phyloP scores from a whole-genome alignment of 2,329 filamentous ascomycete genomes.

The Onygena corvina region DNA sequence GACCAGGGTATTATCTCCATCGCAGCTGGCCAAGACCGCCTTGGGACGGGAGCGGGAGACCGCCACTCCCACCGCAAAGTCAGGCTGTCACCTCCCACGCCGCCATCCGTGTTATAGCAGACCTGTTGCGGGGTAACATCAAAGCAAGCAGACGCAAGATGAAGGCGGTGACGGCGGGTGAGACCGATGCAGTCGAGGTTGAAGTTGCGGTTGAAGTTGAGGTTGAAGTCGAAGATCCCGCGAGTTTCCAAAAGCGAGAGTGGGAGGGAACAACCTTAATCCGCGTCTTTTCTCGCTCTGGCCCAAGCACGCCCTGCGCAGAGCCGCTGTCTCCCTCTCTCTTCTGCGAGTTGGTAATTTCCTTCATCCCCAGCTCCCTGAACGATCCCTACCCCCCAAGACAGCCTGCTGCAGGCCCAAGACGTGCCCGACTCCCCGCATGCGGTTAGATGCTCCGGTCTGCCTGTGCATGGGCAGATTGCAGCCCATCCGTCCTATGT shows the following conservation, averaged over 20 bases:
- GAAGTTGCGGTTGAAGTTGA: neutral
- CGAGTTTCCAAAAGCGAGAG: too few relatives aligned
- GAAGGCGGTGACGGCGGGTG: neutral
- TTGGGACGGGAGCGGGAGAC: too few relatives aligned
- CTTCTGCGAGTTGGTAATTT: neutral
- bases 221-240: neutral
- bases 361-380: neutral
- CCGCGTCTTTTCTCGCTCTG: neutral
- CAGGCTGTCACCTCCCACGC: too few relatives aligned
- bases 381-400: neutral
- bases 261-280: conserved; percentile 1
- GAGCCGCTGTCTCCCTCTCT: neutral
- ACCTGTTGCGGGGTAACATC: too few relatives aligned
- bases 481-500: neutral
- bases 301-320: neutral
- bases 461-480: neutral
- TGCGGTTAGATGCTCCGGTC: neutral
- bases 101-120: too few relatives aligned
- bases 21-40: too few relatives aligned
- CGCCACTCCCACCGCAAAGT: too few relatives aligned
- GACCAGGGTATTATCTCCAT: too few relatives aligned
- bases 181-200: too few relatives aligned
- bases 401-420: neutral
- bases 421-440: neutral
- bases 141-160: too few relatives aligned